A percentile compares a stretch with the other conserved stretches of the same genome.
Conservation (phyloP, 2,329 filamentous ascomycete species). For the Trichoderma sp. region DNA sequence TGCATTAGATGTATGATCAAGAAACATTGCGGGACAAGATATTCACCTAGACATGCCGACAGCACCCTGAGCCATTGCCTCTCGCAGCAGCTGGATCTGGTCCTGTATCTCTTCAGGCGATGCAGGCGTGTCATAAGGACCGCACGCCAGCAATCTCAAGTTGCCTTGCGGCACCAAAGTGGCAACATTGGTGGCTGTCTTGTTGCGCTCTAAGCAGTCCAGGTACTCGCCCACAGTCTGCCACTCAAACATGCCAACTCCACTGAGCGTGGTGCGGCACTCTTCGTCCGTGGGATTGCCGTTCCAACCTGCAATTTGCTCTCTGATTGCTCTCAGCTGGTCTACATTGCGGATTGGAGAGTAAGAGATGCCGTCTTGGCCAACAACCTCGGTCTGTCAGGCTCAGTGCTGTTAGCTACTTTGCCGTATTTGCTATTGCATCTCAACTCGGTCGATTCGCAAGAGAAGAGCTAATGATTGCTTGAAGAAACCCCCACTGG, state of each 20-base stretch:
- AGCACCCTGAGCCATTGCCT: constrained; percentile 30
- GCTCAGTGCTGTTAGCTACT: neutral
- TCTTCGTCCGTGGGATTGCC: constrained; percentile 32
- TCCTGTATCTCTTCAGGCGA: constrained; percentile 28
- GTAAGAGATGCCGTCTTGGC: constrained; percentile 33
- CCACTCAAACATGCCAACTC: constrained; percentile 31
- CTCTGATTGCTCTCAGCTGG: constrained; percentile 30
- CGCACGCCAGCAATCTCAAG: constrained; percentile 31
- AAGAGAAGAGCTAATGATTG: too few relatives aligned
- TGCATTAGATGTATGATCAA: too few relatives aligned
- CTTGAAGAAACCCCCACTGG: neutral
- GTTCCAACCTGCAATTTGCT: constrained; percentile 33
- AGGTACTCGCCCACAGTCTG: constrained; percentile 31
- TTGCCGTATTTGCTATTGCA: neutral
- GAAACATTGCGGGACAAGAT: neutral
- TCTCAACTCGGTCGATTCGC: neutral
- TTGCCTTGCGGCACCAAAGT: constrained; percentile 33
- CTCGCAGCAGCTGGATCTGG: constrained; percentile 29
- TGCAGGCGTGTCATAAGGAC: constrained; percentile 30
- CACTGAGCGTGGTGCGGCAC: constrained; percentile 27
- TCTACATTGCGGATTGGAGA: constrained; percentile 27
- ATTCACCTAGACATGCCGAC: constrained; percentile 32
- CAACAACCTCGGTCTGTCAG: constrained; percentile 31
- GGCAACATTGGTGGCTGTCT: constrained; percentile 32
- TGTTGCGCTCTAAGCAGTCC: constrained; percentile 30